Evolutionary conservation across 176 grass and related monocot species (phyloP).

Genomic region (Miscanthus lutarioriparius): DNA sequence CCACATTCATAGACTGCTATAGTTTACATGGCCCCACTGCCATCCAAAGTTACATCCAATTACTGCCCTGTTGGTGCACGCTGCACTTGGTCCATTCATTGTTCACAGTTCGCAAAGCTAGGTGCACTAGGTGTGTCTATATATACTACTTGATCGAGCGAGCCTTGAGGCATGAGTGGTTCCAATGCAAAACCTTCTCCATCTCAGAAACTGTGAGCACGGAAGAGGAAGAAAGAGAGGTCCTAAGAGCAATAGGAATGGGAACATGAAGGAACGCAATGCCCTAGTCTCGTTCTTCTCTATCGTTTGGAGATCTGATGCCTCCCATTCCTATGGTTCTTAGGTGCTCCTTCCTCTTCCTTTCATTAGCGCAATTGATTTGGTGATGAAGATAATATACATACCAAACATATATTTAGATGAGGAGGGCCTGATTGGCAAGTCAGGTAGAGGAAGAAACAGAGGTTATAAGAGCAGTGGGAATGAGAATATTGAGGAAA

Average conservation of each 20-base stretch:
- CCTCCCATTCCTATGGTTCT: slow-evolving; percentile 29
- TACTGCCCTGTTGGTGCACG: too few relatives aligned
- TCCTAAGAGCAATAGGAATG: slow-evolving; percentile 1
- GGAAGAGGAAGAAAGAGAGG: slow-evolving; percentile 31
- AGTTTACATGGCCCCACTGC: too few relatives aligned
- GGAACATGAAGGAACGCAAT: slow-evolving; percentile 14
- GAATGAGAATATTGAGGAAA: slow-evolving; percentile 30
- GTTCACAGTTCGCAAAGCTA: too few relatives aligned
- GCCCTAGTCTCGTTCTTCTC: not conserved
- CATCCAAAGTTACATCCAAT: too few relatives aligned
- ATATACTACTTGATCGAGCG: not conserved
- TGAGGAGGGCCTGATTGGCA: not conserved
- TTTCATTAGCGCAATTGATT: not conserved
- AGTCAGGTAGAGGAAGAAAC: not conserved
- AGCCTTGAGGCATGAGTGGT: too few relatives aligned
- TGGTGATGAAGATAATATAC: not conserved
- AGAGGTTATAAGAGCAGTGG: slow-evolving; percentile 2
- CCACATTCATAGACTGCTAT: not conserved
- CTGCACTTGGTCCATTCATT: too few relatives aligned
- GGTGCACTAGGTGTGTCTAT: not conserved
- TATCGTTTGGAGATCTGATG: not conserved
- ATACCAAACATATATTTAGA: not conserved
- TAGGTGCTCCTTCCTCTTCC: not conserved
- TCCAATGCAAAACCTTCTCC: not conserved
- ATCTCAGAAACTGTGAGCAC: not conserved